Percentiles rank a stretch among this genome's conserved stretches.
Conservation (phyloP, 352 stramenopile species). For the Phytopythium delawarense region DNA sequence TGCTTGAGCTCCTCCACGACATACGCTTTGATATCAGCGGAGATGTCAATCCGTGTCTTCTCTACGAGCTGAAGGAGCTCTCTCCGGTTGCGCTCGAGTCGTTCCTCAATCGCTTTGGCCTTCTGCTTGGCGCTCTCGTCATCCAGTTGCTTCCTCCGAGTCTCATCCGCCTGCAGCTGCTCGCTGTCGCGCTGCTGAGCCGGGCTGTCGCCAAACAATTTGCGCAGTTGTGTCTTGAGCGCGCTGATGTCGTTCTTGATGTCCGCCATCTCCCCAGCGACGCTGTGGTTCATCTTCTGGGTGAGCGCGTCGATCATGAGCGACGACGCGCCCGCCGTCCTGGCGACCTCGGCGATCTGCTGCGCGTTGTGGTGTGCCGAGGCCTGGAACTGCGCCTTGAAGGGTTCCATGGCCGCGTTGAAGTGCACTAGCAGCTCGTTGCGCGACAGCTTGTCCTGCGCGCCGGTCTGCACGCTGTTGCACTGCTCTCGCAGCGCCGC, state of each 20-base stretch:
- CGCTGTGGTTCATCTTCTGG: constrained; percentile 58
- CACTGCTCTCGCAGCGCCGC: constrained; percentile 64
- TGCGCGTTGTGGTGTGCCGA: constrained; percentile 70
- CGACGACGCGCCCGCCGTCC: constrained; percentile 49
- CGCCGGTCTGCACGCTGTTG: constrained; percentile 51
- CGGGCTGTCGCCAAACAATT: constrained; percentile 7
- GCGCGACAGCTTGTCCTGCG: constrained; percentile 74
- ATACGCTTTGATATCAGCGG: not conserved
- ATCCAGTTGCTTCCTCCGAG: not conserved
- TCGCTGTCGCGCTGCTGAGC: not conserved
- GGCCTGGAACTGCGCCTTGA: constrained; percentile 74
- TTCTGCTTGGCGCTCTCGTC: constrained; percentile 16
- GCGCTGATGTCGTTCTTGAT: constrained; percentile 50
- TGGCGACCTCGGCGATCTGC: constrained; percentile 66
- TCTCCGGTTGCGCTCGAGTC: constrained; percentile 2
- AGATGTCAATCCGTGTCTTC: constrained; percentile 1
- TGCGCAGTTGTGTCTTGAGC: constrained; percentile 49
- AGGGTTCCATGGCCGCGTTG: constrained; percentile 72
- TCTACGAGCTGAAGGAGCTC: constrained; percentile 16
- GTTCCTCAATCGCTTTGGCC: constrained; percentile 9
- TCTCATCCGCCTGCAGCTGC: not conserved
- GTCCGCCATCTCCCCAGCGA: constrained; percentile 46
- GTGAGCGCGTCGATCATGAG: constrained; percentile 54
- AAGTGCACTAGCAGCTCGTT: constrained; percentile 77
- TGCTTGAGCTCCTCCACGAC: constrained; percentile 19